phyloP scores from a whole-genome alignment of 2,329 filamentous ascomycete genomes.

The Fusarium foetens region DNA sequence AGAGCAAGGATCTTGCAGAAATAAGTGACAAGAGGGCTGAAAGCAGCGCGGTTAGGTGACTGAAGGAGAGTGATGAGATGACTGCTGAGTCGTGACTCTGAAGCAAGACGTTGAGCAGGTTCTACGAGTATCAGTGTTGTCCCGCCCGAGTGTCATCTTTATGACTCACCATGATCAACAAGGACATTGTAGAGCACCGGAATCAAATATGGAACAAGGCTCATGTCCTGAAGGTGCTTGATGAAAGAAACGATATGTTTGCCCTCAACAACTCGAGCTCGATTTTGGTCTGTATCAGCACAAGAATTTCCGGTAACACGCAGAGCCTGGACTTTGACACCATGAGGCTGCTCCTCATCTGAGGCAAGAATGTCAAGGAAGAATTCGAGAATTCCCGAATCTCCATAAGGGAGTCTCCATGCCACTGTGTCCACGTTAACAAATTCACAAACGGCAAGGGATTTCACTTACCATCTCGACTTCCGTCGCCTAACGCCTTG shows the following conservation, averaged over 20 bases:
- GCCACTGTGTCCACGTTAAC: constrained; percentile 53
- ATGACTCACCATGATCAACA: constrained; percentile 67
- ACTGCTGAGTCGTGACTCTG: constrained; percentile 60
- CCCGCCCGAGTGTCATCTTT: neutral
- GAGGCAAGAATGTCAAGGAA: constrained; percentile 60
- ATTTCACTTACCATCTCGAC: constrained; percentile 61
- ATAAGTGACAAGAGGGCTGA: constrained; percentile 58
- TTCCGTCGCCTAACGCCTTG: constrained; percentile 65
- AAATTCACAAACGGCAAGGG: fast-evolving
- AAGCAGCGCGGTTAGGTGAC: constrained; percentile 55
- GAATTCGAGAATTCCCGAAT: constrained; percentile 67
- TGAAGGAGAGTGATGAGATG: constrained; percentile 62
- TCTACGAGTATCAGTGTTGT: constrained; percentile 51
- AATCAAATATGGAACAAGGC: constrained; percentile 62
- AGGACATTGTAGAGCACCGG: constrained; percentile 71
- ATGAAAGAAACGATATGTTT: constrained; percentile 61
- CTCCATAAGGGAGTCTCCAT: constrained; percentile 67
- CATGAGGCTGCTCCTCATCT: constrained; percentile 50
- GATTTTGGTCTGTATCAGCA: constrained; percentile 71
- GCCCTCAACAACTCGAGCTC: constrained; percentile 63
- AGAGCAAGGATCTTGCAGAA: constrained; percentile 67
- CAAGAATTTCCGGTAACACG: constrained; percentile 71
- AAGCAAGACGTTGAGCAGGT: constrained; percentile 66
- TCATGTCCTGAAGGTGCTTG: constrained; percentile 58
- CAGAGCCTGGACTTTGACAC: constrained; percentile 64